These are phyloP conservation scores for Quercus wislizeni DNA, from an alignment of 306 rosid genomes.

Conservation along the genomic window DNA sequence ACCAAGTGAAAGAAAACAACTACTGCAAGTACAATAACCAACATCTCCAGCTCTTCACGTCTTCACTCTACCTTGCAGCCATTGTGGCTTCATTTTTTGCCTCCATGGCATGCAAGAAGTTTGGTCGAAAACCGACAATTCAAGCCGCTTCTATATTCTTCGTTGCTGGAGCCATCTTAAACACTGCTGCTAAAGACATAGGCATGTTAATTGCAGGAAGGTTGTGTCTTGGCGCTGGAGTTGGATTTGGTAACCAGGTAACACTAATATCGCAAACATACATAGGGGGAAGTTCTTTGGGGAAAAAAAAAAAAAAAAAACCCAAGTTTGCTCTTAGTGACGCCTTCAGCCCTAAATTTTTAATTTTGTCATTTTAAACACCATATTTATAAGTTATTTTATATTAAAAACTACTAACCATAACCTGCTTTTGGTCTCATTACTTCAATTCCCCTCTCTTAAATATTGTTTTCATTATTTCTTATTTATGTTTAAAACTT, in stretches of 20 bases:
- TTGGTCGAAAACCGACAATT: slow-evolving; percentile 25
- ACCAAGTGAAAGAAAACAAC: slow-evolving; percentile 16
- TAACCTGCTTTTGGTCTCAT: too few relatives aligned
- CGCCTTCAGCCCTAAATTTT: too few relatives aligned
- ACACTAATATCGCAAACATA: neutral
- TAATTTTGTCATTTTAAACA: too few relatives aligned
- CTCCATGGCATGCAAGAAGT: slow-evolving; percentile 4
- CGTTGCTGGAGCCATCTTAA: slow-evolving; percentile 25
- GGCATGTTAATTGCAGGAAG: slow-evolving; percentile 27
- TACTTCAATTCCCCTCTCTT: too few relatives aligned
- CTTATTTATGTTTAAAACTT: too few relatives aligned
- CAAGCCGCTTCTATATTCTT: slow-evolving; percentile 24
- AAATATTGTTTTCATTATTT: too few relatives aligned
- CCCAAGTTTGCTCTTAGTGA: too few relatives aligned
- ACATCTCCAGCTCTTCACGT: slow-evolving; percentile 32
- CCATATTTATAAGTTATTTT: too few relatives aligned
- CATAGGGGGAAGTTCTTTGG: too few relatives aligned
- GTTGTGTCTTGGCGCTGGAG: slow-evolving; percentile 28
- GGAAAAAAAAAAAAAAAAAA: too few relatives aligned
- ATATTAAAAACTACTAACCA: too few relatives aligned
- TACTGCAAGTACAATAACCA: slow-evolving; percentile 35
- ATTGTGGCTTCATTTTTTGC: slow-evolving; percentile 25
- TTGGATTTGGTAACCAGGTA: slow-evolving; percentile 38
- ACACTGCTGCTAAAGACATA: neutral
- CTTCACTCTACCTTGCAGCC: slow-evolving; percentile 41